Evolutionary conservation across 2,329 filamentous ascomycete genomes (phyloP), one percentile per base, ranked within the genome.

Genomic region (Chalaropsis thielavioides): DNA sequence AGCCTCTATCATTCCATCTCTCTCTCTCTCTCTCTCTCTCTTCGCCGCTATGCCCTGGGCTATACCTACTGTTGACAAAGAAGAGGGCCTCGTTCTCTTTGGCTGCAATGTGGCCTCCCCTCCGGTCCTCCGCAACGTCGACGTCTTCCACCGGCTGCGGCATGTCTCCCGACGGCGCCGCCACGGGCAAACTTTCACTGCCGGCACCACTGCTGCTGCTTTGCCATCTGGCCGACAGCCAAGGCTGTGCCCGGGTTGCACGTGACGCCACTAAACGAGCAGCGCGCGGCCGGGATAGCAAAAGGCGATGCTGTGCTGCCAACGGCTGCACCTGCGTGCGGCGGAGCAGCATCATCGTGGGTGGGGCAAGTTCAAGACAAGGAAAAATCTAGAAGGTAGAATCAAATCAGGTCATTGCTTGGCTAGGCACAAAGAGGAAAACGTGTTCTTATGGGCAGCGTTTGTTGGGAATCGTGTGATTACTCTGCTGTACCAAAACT

Each of bases 51-150:
- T n/a, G 11, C 46, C 13, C 6, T 11, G 10, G 10, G 46, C 10
- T 24, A 38, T 43, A 71, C 84, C 72, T 75, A 92, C 89, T 95
- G 73, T 95, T 91, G 71, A 97, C 86, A 76, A 95, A 99, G 6
- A 96, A 75, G 58, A 97, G 85, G 0, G 87, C 86, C 76, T 97
- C 90, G 70, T 92, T 88, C 0, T 86, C 76, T 2, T 79, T 81
- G 11, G 88, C 81, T n/a, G 81, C 78, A 69, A 97, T 96, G 71
- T 96, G 91, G 0, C 94, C 92, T 10, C 84, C 84, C 68, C 88
- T 84, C 70, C 88, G 80, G 69, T 84, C 83, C 62, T 81, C 83
- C 11, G 79, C 74, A 64, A 75, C 65, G 44, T 66, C 63, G 44
- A 65, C 51, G 44, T 68, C 63, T 27, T 69, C 69, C 0, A 64